Base-by-base conservation (phyloP, 768 basidiomycete genomes). In the Mycena galopus region DNA sequence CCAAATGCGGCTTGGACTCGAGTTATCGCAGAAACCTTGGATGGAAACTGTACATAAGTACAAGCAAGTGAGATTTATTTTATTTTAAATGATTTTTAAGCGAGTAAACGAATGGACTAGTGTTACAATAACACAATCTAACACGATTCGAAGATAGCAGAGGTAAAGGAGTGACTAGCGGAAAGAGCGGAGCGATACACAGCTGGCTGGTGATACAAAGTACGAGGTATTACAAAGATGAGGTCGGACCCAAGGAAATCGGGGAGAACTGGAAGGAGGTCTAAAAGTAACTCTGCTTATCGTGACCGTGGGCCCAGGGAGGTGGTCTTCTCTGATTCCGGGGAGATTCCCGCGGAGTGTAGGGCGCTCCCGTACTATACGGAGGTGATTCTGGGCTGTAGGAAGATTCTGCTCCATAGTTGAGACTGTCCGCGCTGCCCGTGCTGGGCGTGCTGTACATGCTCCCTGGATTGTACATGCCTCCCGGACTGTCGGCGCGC, bases 281-380 rank as follows among this genome's bases (percentile, higher is more conserved):
- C n/a, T 62, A 29, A 16, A 63, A n/a, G 29, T 51, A 25, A 23
- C 59, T 71, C n/a, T 57, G 59, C 14, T 67, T 61, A 21, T 63
- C 71, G 12, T 44, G 27, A 21, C 58, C 71, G 12, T 44, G 27
- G n/a, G 30, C 25, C 65, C 62, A 64, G 0, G 66, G 44, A 3
- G 39, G 23, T 8, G 39, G 23, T 3, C 19, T 57, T 4, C 39
- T 19, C 8, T 7, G 29, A 60, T 25, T 4, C 11, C 50, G 27
- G 39, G 44, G 42, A 39, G 56, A 35, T 21, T 60, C 62, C 12
- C n/a, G 19, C 33, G 32, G 32, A 25, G 62, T 37, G n/a, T 61
- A 29, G n/a, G 39, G 19, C 33, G 19, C 1, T 0, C 23, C 35
- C 10, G 35, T 33, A 6, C 35, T 59, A 14, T 59, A 25, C 7